Evolutionary conservation across 345 rosid species (phyloP).

Genomic region (Gossypium turneri): DNA sequence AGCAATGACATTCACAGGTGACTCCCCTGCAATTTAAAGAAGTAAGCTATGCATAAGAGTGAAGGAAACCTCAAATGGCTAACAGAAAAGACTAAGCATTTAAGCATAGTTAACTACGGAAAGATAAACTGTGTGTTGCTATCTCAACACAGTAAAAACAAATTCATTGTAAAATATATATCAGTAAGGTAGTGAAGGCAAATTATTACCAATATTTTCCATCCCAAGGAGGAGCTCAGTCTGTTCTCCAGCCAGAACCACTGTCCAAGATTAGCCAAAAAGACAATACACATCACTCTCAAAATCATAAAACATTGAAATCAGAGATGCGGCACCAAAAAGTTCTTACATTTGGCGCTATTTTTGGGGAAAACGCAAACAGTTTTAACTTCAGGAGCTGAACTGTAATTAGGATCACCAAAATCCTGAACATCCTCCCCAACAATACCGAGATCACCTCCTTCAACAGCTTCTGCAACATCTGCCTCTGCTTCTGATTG

Average conservation of each 20-base stretch:
- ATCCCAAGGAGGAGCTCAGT: slow-evolving; percentile 77
- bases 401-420: slow-evolving; percentile 39
- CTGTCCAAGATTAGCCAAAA: slow-evolving; percentile 32
- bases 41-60: slow-evolving; percentile 12
- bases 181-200: background rate
- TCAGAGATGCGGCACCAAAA: background rate
- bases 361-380: slow-evolving; percentile 79
- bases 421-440: slow-evolving; percentile 62
- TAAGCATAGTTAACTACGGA: background rate
- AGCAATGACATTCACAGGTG: slow-evolving; percentile 52
- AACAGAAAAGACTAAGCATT: background rate
- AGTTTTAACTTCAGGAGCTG: slow-evolving; percentile 73
- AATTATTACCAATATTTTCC: slow-evolving; percentile 71
- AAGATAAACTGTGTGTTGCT: background rate
- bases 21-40: slow-evolving; percentile 46
- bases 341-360: slow-evolving; percentile 50
- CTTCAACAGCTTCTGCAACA: slow-evolving; percentile 46
- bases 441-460: slow-evolving; percentile 58
- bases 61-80: background rate
- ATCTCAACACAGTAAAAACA: background rate
- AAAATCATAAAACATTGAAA: background rate
- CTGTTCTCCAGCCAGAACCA: slow-evolving; percentile 73
- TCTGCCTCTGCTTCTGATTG: slow-evolving; percentile 36
- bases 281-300: background rate
- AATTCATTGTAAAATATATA: slow-evolving; percentile 2